Conservation (phyloP, 1,284 basidiomycete genomes). For the Moniliella sp. region DNA sequence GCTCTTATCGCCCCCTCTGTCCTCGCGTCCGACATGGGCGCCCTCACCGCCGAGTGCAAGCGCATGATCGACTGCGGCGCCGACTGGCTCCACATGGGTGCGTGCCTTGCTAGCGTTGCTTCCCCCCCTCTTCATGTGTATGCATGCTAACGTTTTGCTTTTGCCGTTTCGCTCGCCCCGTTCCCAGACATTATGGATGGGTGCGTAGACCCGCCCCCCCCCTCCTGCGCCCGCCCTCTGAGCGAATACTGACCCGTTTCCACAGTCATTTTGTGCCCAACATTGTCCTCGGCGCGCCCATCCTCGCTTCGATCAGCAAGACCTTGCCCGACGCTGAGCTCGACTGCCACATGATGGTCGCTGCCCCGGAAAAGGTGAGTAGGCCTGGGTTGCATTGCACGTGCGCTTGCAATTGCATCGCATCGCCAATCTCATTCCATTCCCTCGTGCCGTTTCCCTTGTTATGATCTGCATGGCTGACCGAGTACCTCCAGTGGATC, state of each 20-base stretch:
- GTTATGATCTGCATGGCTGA: no score
- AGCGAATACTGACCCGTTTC: conserved; percentile 2
- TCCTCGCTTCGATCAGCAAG: conserved; percentile 68
- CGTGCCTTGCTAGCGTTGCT: no score
- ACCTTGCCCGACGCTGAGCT: conserved; percentile 84
- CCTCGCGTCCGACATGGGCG: conserved; percentile 30
- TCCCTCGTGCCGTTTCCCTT: no score
- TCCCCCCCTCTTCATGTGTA: no score
- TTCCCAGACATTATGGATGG: conserved; percentile 9
- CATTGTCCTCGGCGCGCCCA: conserved; percentile 52
- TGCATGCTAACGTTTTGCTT: no score
- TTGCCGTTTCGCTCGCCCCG: no score
- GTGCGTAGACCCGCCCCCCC: conserved; percentile 1
- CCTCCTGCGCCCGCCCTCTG: conserved; percentile 1
- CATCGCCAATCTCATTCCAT: no score
- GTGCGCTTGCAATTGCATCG: no score
- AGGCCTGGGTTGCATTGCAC: no score
- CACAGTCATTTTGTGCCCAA: conserved; percentile 88
- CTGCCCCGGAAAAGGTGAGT: conserved; percentile 63
- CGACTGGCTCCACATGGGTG: conserved; percentile 33
- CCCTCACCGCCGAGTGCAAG: conserved; percentile 27
- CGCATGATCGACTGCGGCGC: conserved; percentile 30
- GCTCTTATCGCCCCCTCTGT: conserved; percentile 28
- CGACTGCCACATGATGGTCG: conserved; percentile 99
- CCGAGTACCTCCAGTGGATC: conserved; percentile 52